Conservation (phyloP, 2,329 filamentous ascomycete species). For the Calonectria pseudoturangicola region DNA sequence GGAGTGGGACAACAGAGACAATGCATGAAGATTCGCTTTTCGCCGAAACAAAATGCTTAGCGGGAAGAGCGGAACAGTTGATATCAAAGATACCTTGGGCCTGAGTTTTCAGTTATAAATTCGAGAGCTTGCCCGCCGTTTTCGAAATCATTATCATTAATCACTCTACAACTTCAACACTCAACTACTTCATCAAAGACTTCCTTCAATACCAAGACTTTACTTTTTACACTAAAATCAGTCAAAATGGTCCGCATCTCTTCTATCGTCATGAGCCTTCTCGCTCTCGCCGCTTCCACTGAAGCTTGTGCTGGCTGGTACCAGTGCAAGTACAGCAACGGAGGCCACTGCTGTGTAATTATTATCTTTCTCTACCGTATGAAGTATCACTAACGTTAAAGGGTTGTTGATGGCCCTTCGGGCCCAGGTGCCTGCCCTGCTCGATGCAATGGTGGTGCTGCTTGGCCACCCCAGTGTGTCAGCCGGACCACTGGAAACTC, state of each 20-base stretch:
- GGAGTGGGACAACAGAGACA: too few species aligned
- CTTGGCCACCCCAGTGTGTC: constrained; percentile 1
- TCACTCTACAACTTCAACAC: neutral
- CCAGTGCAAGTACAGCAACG: constrained; percentile 9
- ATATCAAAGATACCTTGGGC: neutral
- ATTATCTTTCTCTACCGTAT: neutral
- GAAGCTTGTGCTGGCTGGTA: constrained; percentile 3
- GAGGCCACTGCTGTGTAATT: constrained; percentile 6
- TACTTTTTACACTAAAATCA: neutral
- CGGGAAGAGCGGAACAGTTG: too few species aligned
- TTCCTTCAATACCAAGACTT: neutral
- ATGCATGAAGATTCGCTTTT: too few species aligned
- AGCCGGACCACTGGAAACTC: constrained; percentile 15
- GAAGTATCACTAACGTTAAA: neutral
- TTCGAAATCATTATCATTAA: neutral
- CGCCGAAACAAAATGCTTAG: too few species aligned
- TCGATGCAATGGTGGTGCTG: neutral
- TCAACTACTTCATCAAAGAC: neutral
- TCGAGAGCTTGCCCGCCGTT: neutral
- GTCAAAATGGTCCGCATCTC: constrained; percentile 16
- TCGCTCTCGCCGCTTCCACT: neutral
- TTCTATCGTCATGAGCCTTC: neutral
- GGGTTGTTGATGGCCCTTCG: neutral
- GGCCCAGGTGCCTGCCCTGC: constrained; percentile 1
- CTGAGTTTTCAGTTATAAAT: neutral